Evolutionary conservation across 495 filamentous ascomycete species (phyloP).

Genomic region (Tetracladium setigerum): DNA sequence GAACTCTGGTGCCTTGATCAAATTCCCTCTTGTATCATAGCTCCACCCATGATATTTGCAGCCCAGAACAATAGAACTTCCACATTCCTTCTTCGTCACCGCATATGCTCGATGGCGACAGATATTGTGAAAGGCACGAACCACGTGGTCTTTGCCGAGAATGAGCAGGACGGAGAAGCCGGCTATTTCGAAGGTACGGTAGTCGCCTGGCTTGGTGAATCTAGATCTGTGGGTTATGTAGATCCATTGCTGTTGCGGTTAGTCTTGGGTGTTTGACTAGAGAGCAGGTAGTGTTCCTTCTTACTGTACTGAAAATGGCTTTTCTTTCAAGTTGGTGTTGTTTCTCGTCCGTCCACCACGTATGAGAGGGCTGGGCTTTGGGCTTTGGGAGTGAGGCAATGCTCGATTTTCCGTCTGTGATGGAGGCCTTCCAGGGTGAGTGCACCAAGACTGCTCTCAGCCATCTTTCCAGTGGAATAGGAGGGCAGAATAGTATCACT

Average conservation of each 20-base stretch:
- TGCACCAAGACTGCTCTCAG: too few species aligned
- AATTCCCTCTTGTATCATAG: constrained; percentile 45
- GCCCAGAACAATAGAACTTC: constrained; percentile 41
- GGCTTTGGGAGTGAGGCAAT: too few species aligned
- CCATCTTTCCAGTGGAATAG: too few species aligned
- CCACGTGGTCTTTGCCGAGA: constrained; percentile 37
- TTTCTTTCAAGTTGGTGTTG: constrained; percentile 14
- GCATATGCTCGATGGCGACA: constrained; percentile 52
- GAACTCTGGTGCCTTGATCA: constrained; percentile 52
- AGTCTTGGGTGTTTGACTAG: not conserved
- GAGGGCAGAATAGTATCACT: too few species aligned
- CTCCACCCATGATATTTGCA: constrained; percentile 61
- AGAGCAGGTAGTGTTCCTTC: constrained; percentile 8
- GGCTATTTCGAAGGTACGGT: constrained; percentile 35
- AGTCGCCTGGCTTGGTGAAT: constrained; percentile 42
- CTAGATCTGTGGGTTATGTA: constrained; percentile 38
- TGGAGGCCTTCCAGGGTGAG: too few species aligned
- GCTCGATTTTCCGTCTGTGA: too few species aligned
- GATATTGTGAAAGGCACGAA: constrained; percentile 50
- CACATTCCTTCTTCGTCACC: constrained; percentile 38
- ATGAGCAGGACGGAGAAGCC: constrained; percentile 42
- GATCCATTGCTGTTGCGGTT: constrained; percentile 34
- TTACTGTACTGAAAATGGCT: constrained; percentile 20
- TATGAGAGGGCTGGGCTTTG: not conserved
- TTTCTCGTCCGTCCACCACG: constrained; percentile 13